A percentile compares a stretch with the other conserved stretches of the same genome.
Conservation (phyloP, 2,329 filamentous ascomycete species). For the Immersiporthe knoxdaviesiana region DNA sequence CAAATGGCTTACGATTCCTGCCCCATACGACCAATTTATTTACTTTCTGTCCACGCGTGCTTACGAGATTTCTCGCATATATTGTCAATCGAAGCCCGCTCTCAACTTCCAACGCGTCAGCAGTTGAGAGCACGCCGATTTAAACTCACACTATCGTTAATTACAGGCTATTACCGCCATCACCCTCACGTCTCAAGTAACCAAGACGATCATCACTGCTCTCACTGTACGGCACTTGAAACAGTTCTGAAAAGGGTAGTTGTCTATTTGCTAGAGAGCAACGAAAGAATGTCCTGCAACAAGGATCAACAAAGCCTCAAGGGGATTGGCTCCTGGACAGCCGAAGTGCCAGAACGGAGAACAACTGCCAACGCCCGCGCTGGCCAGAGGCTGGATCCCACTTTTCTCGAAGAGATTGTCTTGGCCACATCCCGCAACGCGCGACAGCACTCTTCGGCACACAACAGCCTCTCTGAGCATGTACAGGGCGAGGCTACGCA, state of each 20-base stretch:
- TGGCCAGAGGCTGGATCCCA: background rate
- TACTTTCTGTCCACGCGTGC: background rate
- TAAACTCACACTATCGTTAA: background rate
- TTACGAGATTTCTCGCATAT: background rate
- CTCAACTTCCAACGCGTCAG: background rate
- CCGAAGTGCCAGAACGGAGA: background rate
- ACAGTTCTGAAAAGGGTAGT: background rate
- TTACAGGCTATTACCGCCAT: background rate
- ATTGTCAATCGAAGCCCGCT: background rate
- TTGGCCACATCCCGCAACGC: background rate
- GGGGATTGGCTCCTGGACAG: background rate
- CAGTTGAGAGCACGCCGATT: background rate
- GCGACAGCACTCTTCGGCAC: background rate
- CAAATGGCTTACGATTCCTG: background rate
- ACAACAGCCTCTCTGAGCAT: background rate
- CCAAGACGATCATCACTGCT: background rate
- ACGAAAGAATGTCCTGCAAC: background rate
- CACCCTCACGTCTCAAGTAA: background rate
- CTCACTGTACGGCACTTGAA: background rate
- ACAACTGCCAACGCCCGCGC: background rate
- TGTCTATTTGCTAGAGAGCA: too few species aligned
- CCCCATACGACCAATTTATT: background rate
- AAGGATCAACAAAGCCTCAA: background rate
- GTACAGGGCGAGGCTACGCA: background rate
- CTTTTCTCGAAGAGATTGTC: background rate